A percentile compares a stretch with the other conserved stretches of the same genome.
These are phyloP conservation scores for Fusarium euwallaceae DNA, from an alignment of 2,329 filamentous ascomycete genomes.

Conservation along the genomic window DNA sequence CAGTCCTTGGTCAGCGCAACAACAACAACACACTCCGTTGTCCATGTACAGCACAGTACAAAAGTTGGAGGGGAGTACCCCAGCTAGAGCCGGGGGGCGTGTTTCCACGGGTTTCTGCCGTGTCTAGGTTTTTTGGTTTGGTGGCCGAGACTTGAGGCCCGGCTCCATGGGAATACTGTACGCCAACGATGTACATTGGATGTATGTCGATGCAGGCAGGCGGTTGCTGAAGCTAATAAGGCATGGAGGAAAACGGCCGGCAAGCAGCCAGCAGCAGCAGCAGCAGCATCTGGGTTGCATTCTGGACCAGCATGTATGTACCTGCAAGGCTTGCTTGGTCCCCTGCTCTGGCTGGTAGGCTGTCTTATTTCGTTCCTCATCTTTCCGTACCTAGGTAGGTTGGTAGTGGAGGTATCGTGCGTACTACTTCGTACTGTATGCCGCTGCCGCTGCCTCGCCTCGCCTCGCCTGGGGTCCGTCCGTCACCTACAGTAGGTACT, in stretches of 20 bases:
- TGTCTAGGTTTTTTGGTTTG: conserved; percentile 26
- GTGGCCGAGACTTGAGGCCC: background rate
- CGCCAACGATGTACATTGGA: background rate
- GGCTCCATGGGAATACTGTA: background rate
- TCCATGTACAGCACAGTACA: background rate
- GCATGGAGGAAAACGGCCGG: conserved; percentile 1
- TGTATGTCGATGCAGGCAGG: conserved; percentile 26
- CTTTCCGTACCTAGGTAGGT: background rate
- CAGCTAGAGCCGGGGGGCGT: conserved; percentile 22
- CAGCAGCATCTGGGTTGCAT: conserved; percentile 24
- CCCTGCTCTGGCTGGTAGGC: background rate
- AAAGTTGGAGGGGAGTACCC: conserved; percentile 21
- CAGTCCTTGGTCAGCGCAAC: conserved; percentile 27
- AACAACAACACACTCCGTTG: background rate
- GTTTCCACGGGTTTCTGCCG: conserved; percentile 42
- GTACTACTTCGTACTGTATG: conserved; percentile 38
- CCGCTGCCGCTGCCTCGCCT: conserved; percentile 11
- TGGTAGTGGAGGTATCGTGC: background rate
- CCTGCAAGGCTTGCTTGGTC: conserved; percentile 12
- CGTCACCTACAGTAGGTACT: conserved; percentile 28
- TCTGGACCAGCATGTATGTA: background rate
- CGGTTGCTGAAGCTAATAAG: conserved; percentile 18
- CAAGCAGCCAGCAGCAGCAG: background rate
- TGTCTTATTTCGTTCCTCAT: conserved; percentile 1
- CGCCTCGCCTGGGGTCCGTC: conserved; percentile 18